phyloP scores from a whole-genome alignment of 2,329 filamentous ascomycete genomes.

The Dothistroma pini region DNA sequence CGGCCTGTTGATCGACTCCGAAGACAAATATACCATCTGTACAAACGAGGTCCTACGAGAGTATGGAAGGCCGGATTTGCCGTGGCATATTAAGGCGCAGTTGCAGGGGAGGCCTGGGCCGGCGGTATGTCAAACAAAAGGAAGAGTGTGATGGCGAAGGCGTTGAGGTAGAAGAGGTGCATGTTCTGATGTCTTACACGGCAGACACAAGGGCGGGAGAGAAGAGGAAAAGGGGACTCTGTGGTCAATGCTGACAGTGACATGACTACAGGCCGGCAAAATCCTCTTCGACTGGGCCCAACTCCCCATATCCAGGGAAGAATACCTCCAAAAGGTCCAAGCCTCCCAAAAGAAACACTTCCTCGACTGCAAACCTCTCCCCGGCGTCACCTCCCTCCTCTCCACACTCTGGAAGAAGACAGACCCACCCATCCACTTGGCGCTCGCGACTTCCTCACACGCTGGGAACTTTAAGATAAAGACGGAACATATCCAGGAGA shows the following conservation, averaged over 20 bases:
- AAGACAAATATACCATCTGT: slow-evolving; percentile 81
- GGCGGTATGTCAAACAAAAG: slow-evolving; percentile 38
- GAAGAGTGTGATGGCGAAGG: too few species aligned
- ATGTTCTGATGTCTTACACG: too few species aligned
- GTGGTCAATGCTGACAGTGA: not conserved
- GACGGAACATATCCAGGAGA: slow-evolving; percentile 51
- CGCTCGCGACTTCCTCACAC: slow-evolving; percentile 79
- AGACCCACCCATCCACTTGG: slow-evolving; percentile 62
- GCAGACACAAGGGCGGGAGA: too few species aligned
- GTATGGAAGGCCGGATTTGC: slow-evolving; percentile 70
- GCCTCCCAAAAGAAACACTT: slow-evolving; percentile 70
- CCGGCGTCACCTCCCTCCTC: slow-evolving; percentile 71
- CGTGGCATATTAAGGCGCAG: slow-evolving; percentile 91
- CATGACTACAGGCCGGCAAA: slow-evolving; percentile 45
- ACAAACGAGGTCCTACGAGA: slow-evolving; percentile 77
- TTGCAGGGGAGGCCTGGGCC: slow-evolving; percentile 65
- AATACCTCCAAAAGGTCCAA: slow-evolving; percentile 62
- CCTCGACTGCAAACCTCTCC: slow-evolving; percentile 68
- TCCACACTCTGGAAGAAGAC: slow-evolving; percentile 44
- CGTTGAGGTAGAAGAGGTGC: too few species aligned
- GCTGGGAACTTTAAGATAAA: slow-evolving; percentile 72
- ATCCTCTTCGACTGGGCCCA: slow-evolving; percentile 80
- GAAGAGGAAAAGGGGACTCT: not conserved
- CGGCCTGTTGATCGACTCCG: slow-evolving; percentile 87
- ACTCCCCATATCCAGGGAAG: slow-evolving; percentile 68